Evolutionary conservation across 106 monocot genomes (phyloP), one percentile per base, ranked within the genome.

Genomic region (Agapanthus africanus): DNA sequence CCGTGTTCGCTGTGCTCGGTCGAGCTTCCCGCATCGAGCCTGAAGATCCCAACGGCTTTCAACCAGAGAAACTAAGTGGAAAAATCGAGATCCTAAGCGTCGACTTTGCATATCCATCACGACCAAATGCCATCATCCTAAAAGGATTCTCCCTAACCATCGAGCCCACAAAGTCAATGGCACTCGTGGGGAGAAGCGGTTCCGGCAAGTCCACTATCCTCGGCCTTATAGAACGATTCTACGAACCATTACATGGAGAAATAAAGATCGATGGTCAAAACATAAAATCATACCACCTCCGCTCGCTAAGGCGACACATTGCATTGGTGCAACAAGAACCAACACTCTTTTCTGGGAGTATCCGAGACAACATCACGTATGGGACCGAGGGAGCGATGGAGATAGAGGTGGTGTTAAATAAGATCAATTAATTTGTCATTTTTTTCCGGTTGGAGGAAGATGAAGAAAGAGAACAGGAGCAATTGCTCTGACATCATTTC

Each of bases 1-100:
- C 87, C 2, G 73, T 87, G 8, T 80, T 87, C 54, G 62, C 77
- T 1, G 59, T 87, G 30, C 74, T 87, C 39, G 79, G 83, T 26
- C 65, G 82, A 4, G 32, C 19, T 47, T 77, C 87, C 22, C 14
- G 14, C n/a, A 80, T 87, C 69, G 68, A 78, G 7, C 67, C 72
- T 0, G 78, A 78, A 14, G 46, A 46, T 41, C 67, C 26, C 14
- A 32, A 73, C 0, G 78, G 73, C 4, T 33, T 67, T 13, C 15
- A 2, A 2, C 60, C 65, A 1, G 50, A 73, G 11, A 51, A 35
- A 63, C 32, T 73, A 26, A 27, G 16, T 11, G 73, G 73, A 7
- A 49, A 13, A 8, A 31, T 73, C 3, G 73, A 73, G 21, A 25
- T 60, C 26, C 2, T 25, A 4, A 36, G 40, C 8, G 34, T 77